A percentile compares a stretch with the other conserved stretches of the same genome.
Conservation (phyloP, 2,329 filamentous ascomycete genomes). For the Penicillium sp. region DNA sequence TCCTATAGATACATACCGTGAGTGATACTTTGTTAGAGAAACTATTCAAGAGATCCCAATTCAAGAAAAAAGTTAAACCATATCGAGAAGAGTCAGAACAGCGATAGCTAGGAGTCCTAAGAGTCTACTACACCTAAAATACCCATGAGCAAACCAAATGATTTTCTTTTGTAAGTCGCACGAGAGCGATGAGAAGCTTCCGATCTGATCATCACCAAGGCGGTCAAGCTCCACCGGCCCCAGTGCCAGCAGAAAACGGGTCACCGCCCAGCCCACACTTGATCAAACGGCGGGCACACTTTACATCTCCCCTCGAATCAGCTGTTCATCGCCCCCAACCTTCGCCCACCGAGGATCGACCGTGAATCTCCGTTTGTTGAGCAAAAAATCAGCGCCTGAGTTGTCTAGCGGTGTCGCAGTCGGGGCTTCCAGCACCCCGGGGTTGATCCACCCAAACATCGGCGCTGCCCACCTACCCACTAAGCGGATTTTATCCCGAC, state of each 20-base stretch:
- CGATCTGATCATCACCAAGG: background rate
- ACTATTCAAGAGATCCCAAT: background rate
- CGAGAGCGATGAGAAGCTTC: background rate
- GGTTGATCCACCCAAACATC: conserved; percentile 27
- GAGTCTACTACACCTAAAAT: too few relatives aligned
- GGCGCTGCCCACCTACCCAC: conserved; percentile 21
- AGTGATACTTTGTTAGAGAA: background rate
- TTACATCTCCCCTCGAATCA: conserved; percentile 12
- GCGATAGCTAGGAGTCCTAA: too few relatives aligned
- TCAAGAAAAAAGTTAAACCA: background rate
- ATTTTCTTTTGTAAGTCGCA: too few relatives aligned
- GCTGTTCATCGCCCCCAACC: conserved; percentile 11
- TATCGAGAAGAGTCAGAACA: too few relatives aligned
- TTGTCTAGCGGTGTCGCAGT: conserved; percentile 12
- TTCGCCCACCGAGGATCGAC: conserved; percentile 1
- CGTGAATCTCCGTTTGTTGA: background rate
- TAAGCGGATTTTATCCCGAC: conserved; percentile 16
- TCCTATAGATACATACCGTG: background rate
- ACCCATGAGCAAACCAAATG: too few relatives aligned
- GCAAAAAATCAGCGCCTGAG: background rate
- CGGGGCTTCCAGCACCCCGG: conserved; percentile 22
- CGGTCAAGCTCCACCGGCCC: background rate
- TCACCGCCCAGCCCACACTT: conserved; percentile 20
- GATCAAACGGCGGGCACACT: conserved; percentile 16
- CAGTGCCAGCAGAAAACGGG: conserved; percentile 10